These are phyloP conservation scores for Trematosphaeria pertusa DNA, from an alignment of 2,329 filamentous ascomycete species.

Conservation along the genomic window DNA sequence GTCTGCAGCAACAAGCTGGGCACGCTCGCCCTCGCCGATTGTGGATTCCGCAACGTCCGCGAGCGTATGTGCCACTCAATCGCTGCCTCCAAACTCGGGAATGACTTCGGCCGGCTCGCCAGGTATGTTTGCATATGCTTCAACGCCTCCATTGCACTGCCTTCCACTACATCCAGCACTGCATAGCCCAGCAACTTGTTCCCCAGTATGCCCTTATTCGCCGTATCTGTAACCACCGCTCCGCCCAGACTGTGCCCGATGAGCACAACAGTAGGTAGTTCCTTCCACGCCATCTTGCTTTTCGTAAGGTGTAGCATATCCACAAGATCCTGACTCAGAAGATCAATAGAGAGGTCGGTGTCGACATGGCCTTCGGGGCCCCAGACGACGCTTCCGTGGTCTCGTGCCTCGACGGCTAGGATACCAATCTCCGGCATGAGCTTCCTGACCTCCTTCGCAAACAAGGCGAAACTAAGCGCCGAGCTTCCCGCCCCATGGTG, in stretches of 20 bases:
- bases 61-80: constrained; percentile 95
- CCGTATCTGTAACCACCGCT: constrained; percentile 86
- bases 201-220: constrained; percentile 71
- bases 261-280: constrained; percentile 77
- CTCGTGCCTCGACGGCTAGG: constrained; percentile 83
- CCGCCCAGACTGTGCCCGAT: constrained; percentile 94
- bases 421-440: constrained; percentile 81
- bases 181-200: constrained; percentile 79
- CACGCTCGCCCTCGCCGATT: constrained; percentile 86
- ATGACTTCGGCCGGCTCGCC: constrained; percentile 77
- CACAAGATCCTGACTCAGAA: constrained; percentile 75
- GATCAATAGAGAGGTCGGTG: constrained; percentile 74
- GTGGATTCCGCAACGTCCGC: constrained; percentile 81
- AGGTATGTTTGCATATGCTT: constrained; percentile 94
- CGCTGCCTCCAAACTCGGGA: constrained; percentile 76
- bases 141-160: constrained; percentile 92
- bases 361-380: constrained; percentile 45
- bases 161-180: constrained; percentile 93
- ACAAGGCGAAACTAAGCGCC: constrained; percentile 86
- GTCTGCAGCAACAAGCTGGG: constrained; percentile 72
- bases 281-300: constrained; percentile 72
- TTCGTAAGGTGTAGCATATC: constrained; percentile 73
- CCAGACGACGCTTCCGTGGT: constrained; percentile 75
- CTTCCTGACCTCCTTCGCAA: constrained; percentile 78
- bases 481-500: constrained; percentile 96